These are phyloP conservation scores for Diaporthe sp. DNA, from an alignment of 2,329 filamentous ascomycete genomes.

Conservation along the genomic window DNA sequence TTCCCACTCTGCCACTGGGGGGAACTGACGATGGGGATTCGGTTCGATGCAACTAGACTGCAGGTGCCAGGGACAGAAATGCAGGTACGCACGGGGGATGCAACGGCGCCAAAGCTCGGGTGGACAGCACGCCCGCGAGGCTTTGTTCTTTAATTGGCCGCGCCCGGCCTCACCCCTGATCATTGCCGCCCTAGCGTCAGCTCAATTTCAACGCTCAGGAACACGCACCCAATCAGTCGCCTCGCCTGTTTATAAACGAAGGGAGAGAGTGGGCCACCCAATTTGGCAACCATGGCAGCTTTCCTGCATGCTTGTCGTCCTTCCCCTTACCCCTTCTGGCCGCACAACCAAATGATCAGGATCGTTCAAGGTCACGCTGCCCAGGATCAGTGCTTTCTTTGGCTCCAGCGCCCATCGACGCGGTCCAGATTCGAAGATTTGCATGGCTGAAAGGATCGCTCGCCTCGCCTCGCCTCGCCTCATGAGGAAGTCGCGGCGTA, in stretches of 20 bases:
- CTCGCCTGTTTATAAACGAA: conserved; percentile 44
- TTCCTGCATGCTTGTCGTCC: conserved; percentile 4
- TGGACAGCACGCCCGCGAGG: conserved; percentile 33
- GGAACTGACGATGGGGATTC: background rate
- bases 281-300: conserved; percentile 32
- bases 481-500: background rate
- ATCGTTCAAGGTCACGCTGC: conserved; percentile 18
- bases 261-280: conserved; percentile 45
- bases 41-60: conserved; percentile 40
- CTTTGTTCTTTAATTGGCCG: conserved; percentile 36
- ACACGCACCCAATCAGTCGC: conserved; percentile 42
- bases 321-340: conserved; percentile 28
- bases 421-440: conserved; percentile 22
- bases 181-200: conserved; percentile 38
- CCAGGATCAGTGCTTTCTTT: conserved; percentile 21
- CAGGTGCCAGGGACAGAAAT: conserved; percentile 39
- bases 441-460: conserved; percentile 20
- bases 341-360: conserved; percentile 23
- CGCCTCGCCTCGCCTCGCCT: conserved; percentile 26
- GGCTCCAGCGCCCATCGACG: conserved; percentile 2
- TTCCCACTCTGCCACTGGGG: background rate
- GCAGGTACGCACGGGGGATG: conserved; percentile 41
- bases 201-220: conserved; percentile 44
- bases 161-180: conserved; percentile 38
- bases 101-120: conserved; percentile 41